A percentile compares a stretch with the other conserved stretches of the same genome.
phyloP scores from a whole-genome alignment of 2,329 filamentous ascomycete genomes.

The Mycosphaerelloides madeirae region DNA sequence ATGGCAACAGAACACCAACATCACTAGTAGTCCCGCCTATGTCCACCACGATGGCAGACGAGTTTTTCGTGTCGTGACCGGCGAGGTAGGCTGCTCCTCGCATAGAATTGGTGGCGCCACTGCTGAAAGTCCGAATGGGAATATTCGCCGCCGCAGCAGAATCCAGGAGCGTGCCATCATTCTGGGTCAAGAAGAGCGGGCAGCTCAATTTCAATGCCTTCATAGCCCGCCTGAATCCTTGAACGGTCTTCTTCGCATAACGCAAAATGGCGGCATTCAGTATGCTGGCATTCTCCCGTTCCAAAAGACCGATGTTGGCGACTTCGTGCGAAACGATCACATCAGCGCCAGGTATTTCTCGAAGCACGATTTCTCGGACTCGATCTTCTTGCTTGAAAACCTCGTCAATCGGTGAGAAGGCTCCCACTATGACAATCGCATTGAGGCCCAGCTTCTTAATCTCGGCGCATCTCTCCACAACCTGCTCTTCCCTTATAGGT shows the following conservation, averaged over 20 bases:
- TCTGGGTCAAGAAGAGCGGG: slow-evolving; percentile 50
- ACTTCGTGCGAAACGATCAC: slow-evolving; percentile 50
- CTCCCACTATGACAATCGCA: slow-evolving; percentile 52
- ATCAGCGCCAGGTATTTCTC: slow-evolving; percentile 45
- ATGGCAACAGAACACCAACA: slow-evolving; percentile 55
- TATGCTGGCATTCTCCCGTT: slow-evolving; percentile 49
- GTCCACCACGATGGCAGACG: slow-evolving; percentile 54
- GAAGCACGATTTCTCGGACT: slow-evolving; percentile 45
- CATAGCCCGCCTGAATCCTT: slow-evolving; percentile 45
- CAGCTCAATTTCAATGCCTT: slow-evolving; percentile 43
- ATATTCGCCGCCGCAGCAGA: slow-evolving; percentile 44
- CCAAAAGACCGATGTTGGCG: slow-evolving; percentile 48
- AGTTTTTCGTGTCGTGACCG: slow-evolving; percentile 27
- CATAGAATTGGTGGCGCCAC: slow-evolving; percentile 52
- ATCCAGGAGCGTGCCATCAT: slow-evolving; percentile 48
- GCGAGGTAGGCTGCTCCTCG: slow-evolving; percentile 56
- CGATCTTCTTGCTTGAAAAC: slow-evolving; percentile 49
- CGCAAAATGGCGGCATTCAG: slow-evolving; percentile 47
- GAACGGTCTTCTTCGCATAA: slow-evolving; percentile 44
- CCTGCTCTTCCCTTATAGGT: slow-evolving; percentile 42
- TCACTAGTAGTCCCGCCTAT: slow-evolving; percentile 64
- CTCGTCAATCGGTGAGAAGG: slow-evolving; percentile 57
- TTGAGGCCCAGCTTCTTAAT: slow-evolving; percentile 43
- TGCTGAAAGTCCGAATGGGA: slow-evolving; percentile 50
- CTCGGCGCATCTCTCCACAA: slow-evolving; percentile 40